phyloP scores from a whole-genome alignment of 768 basidiomycete species.

The Boletus sensibilis region DNA sequence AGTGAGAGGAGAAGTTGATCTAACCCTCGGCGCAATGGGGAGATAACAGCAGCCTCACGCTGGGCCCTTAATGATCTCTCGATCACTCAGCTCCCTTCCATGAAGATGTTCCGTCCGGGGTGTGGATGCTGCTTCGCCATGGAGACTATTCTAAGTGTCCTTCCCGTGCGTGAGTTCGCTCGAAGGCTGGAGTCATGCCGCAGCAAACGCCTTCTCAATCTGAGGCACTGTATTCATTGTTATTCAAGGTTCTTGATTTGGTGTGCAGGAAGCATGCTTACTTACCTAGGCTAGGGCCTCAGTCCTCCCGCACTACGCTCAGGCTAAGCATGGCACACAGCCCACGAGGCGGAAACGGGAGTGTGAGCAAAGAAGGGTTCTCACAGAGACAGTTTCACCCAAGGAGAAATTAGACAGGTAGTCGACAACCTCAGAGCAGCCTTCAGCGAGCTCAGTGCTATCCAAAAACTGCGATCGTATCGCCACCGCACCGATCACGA shows the following conservation, averaged over 20 bases:
- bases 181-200: constrained; percentile 83
- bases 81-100: constrained; percentile 69
- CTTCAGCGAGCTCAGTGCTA: background rate
- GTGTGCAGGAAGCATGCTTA: constrained; percentile 14
- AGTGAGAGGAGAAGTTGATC: constrained; percentile 8
- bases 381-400: background rate
- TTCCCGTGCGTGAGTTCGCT: constrained; percentile 55
- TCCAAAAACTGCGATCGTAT: constrained; percentile 13
- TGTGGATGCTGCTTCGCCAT: constrained; percentile 36
- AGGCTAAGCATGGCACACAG: constrained; percentile 61
- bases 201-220: constrained; percentile 79
- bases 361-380: constrained; percentile 1
- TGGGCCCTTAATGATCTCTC: constrained; percentile 77
- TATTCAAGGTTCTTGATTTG: constrained; percentile 14
- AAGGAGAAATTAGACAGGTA: background rate
- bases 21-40: constrained; percentile 74
- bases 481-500: constrained; percentile 8
- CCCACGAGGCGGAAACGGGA: constrained; percentile 57
- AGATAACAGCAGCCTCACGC: constrained; percentile 71
- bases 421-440: background rate
- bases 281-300: constrained; percentile 70
- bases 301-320: constrained; percentile 73
- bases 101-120: constrained; percentile 62
- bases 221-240: constrained; percentile 28
- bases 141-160: constrained; percentile 31